Conservation (phyloP, 2,329 filamentous ascomycete species). For the Paecilomyces niveus region DNA sequence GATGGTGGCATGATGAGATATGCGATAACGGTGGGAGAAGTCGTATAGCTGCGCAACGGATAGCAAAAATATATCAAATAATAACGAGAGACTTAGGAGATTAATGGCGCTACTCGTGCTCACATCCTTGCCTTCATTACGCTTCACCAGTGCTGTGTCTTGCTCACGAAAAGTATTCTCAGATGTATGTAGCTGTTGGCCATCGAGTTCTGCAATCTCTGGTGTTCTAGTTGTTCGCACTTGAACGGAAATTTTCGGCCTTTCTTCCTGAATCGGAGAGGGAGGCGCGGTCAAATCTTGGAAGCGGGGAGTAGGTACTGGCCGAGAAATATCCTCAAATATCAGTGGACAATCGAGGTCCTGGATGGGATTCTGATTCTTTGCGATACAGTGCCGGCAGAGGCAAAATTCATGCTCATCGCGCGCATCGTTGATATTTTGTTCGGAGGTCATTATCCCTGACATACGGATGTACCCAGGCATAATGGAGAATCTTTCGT, state of each 20-base stretch:
- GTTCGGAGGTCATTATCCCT: constrained; percentile 20
- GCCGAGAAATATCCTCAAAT: constrained; percentile 1
- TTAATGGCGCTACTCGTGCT: constrained; percentile 3
- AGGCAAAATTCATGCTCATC: neutral
- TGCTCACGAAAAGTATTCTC: constrained; percentile 9
- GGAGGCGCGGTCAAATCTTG: constrained; percentile 3
- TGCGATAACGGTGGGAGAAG: constrained; percentile 12
- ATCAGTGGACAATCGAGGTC: neutral
- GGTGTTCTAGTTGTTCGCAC: constrained; percentile 9
- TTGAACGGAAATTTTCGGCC: constrained; percentile 2
- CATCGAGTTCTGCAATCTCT: constrained; percentile 30
- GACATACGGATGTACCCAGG: constrained; percentile 32
- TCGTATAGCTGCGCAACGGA: constrained; percentile 20
- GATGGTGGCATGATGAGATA: constrained; percentile 17
- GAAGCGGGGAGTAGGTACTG: neutral
- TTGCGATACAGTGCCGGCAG: neutral
- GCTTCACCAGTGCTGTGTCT: neutral
- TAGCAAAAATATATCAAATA: constrained; percentile 24
- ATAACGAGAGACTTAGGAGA: constrained; percentile 17
- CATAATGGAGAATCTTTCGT: constrained; percentile 16
- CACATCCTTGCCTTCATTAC: neutral
- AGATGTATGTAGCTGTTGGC: constrained; percentile 21
- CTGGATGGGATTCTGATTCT: neutral
- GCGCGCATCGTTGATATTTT: neutral
- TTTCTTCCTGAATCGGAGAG: neutral